phyloP scores from a whole-genome alignment of 352 stramenopile genomes.

The Elongisporangium senticosum region DNA sequence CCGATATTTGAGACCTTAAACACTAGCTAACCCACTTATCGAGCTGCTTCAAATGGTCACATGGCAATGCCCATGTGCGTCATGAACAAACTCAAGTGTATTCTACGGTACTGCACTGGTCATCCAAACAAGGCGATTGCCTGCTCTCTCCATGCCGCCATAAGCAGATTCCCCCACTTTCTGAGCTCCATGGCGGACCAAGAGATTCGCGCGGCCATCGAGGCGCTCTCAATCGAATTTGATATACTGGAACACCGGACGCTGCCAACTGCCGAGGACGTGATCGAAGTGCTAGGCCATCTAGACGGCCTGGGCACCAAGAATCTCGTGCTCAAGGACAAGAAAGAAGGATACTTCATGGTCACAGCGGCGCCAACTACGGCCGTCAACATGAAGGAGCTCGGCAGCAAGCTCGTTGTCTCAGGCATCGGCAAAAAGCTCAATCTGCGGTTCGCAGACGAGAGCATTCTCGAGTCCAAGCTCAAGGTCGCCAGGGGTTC shows the following conservation, averaged over 20 bases:
- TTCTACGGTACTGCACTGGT: too few relatives aligned
- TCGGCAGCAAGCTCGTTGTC: conserved; percentile 78
- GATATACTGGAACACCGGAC: conserved; percentile 49
- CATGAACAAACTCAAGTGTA: too few relatives aligned
- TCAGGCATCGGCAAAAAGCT: conserved; percentile 77
- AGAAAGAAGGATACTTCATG: conserved; percentile 96
- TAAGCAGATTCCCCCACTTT: too few relatives aligned
- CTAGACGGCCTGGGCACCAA: conserved; percentile 89
- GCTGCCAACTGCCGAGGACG: conserved; percentile 67
- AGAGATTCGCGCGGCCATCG: conserved; percentile 51
- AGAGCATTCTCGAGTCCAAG: conserved; percentile 74
- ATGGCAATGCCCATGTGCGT: too few relatives aligned
- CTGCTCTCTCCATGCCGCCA: too few relatives aligned
- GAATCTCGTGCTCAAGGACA: conserved; percentile 98
- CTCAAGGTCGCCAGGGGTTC: conserved; percentile 91
- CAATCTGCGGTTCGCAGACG: conserved; percentile 92
- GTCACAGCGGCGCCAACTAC: conserved; percentile 80
- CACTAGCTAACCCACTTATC: too few relatives aligned
- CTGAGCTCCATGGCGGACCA: conserved; percentile 56
- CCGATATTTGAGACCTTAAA: too few relatives aligned
- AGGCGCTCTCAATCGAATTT: conserved; percentile 50
- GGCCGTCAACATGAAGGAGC: conserved; percentile 89
- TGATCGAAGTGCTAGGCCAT: conserved; percentile 64
- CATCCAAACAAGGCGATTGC: too few relatives aligned
- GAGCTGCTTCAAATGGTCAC: too few relatives aligned